phyloP scores from a whole-genome alignment of 2,329 filamentous ascomycete genomes.

The Fusarium sp. region DNA sequence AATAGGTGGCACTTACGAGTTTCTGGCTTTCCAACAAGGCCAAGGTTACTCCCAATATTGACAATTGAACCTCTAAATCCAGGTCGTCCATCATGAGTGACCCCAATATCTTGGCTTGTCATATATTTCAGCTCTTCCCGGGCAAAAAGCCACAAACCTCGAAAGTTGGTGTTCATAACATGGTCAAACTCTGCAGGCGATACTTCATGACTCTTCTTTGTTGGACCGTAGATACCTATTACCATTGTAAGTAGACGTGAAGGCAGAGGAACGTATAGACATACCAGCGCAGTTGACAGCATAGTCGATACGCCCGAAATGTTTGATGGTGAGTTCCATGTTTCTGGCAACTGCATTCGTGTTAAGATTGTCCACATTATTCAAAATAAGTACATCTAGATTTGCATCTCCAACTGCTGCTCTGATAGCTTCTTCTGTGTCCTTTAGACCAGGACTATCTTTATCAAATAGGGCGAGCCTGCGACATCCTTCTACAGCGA shows the following conservation, averaged over 20 bases:
- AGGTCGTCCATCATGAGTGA: constrained; percentile 58
- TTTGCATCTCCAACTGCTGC: constrained; percentile 1
- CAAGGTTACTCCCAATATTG: constrained; percentile 60
- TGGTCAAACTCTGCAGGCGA: constrained; percentile 56
- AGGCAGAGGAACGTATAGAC: neutral
- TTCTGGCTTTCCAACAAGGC: constrained; percentile 56
- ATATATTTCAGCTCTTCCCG: constrained; percentile 58
- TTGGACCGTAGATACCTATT: constrained; percentile 54
- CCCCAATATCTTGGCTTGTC: constrained; percentile 56
- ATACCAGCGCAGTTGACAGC: constrained; percentile 59
- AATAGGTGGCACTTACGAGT: constrained; percentile 51
- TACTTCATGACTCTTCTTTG: constrained; percentile 53
- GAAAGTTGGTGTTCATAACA: constrained; percentile 58
- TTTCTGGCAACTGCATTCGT: constrained; percentile 52
- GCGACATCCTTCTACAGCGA: constrained; percentile 58
- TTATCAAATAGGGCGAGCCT: constrained; percentile 58
- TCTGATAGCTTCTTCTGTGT: constrained; percentile 46
- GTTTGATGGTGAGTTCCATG: constrained; percentile 49
- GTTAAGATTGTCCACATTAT: constrained; percentile 52
- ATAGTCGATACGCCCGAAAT: constrained; percentile 60
- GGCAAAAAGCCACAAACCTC: constrained; percentile 60
- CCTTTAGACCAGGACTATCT: constrained; percentile 48
- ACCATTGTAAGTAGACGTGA: neutral
- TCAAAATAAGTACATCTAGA: constrained; percentile 32
- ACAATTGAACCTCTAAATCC: constrained; percentile 56